Evolutionary conservation across 306 rosid species (phyloP), one percentile per base, ranked within the genome.

Genomic region (Quercus glauca): DNA sequence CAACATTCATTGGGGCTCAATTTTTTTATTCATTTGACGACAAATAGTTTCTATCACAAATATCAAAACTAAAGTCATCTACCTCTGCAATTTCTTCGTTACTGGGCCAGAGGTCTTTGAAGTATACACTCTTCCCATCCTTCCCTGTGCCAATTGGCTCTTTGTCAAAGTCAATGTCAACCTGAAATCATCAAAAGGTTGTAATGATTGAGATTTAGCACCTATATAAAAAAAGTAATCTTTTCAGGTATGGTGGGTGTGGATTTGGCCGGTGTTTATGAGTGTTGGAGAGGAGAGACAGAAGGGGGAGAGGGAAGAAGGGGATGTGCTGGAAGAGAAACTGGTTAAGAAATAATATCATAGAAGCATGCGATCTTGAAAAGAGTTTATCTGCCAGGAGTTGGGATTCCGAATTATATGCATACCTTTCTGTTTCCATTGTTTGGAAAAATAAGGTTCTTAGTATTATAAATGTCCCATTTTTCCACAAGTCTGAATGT

Each of bases 101-200:
- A 75, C 81, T 74, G 10, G 92, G 92, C 87, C 89, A 86, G 26
- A 89, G 78, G 73, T 89, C 86, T 77, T 53, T 85, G 14, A 80
- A 82, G 73, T 57, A 89, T 43, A 87, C 86, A 52, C 29, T 45
- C 17, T 64, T 83, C 17, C 86, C 83, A 71, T 87, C 82, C 71
- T 87, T 85, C 63, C 82, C 85, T 31, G 19, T 76, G 69, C 85
- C 91, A 35, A 85, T 70, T 69, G 91, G 87, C 55, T 88, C 85
- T 76, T 70, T 76, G 2, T 75, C 76, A 59, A 88, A 88, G 76
- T 85, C 83, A 72, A 85, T 83, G 80, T 85, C 89, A 77, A 82
- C 89, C 91, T 80, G 76, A 28, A 77, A 78, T 53, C 7, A 64
- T 5, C 52, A 65, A 60, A 68, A 64, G 61, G 59, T 23, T 23